These are phyloP conservation scores for Fusarium beomiforme DNA, from an alignment of 2,329 filamentous ascomycete species.

Conservation along the genomic window DNA sequence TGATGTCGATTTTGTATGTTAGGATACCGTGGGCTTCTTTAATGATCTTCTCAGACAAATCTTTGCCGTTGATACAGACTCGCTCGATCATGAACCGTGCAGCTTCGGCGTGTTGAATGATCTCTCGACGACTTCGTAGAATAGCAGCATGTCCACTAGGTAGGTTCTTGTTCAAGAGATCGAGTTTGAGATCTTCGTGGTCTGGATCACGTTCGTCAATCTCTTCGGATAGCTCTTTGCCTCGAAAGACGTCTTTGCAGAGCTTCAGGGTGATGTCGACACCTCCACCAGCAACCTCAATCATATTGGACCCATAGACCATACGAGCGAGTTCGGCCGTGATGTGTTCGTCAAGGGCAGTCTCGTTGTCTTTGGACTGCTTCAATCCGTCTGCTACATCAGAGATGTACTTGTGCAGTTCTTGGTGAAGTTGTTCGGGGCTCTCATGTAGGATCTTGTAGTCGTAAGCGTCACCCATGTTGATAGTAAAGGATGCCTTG, in stretches of 20 bases:
- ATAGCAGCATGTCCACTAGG: background rate
- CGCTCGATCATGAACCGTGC: conserved; percentile 24
- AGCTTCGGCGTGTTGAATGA: conserved; percentile 27
- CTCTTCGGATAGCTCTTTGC: background rate
- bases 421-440: background rate
- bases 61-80: background rate
- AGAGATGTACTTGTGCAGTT: background rate
- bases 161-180: background rate
- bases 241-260: background rate
- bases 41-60: conserved; percentile 37
- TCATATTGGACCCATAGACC: conserved; percentile 21
- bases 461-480: background rate
- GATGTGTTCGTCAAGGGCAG: background rate
- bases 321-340: background rate
- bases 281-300: conserved; percentile 1
- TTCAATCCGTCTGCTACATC: background rate
- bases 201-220: background rate
- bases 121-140: background rate
- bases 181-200: background rate
- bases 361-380: background rate
- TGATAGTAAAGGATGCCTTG: background rate
- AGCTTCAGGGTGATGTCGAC: background rate
- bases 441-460: background rate
- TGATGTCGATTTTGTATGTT: background rate
- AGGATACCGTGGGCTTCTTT: conserved; percentile 39